phyloP scores from a whole-genome alignment of 1,284 basidiomycete genomes.

The Meira miltonrushii region DNA sequence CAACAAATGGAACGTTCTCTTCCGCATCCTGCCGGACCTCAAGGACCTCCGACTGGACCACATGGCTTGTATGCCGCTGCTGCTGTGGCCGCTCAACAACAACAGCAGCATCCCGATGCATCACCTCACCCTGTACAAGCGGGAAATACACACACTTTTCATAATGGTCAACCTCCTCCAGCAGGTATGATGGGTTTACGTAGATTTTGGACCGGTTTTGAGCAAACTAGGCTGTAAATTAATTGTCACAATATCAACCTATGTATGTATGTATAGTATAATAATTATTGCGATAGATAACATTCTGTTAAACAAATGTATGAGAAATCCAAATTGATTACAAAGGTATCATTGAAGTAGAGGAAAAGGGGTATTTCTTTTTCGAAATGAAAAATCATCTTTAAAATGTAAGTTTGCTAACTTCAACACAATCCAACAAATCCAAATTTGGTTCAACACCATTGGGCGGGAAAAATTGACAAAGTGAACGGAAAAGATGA shows the following conservation, averaged over 20 bases:
- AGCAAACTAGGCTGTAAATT: slow-evolving; percentile 15
- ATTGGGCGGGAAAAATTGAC: slow-evolving; percentile 44
- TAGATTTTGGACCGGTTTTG: slow-evolving; percentile 15
- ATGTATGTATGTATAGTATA: too few relatives aligned
- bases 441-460: slow-evolving; percentile 45
- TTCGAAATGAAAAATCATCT: background rate
- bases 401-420: slow-evolving; percentile 2
- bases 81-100: background rate
- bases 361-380: background rate
- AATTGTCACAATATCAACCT: background rate
- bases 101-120: background rate
- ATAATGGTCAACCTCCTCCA: background rate
- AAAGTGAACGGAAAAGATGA: slow-evolving; percentile 40
- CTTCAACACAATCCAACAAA: slow-evolving; percentile 36
- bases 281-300: too few relatives aligned
- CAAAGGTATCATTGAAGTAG: background rate
- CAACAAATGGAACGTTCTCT: background rate
- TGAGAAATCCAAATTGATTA: too few relatives aligned
- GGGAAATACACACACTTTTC: background rate
- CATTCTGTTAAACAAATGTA: too few relatives aligned
- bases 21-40: background rate
- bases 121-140: background rate
- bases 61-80: background rate
- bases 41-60: background rate
- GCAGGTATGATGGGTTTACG: slow-evolving; percentile 12